Base-by-base conservation (phyloP, 306 rosid species). In the Lagenaria siceraria region DNA sequence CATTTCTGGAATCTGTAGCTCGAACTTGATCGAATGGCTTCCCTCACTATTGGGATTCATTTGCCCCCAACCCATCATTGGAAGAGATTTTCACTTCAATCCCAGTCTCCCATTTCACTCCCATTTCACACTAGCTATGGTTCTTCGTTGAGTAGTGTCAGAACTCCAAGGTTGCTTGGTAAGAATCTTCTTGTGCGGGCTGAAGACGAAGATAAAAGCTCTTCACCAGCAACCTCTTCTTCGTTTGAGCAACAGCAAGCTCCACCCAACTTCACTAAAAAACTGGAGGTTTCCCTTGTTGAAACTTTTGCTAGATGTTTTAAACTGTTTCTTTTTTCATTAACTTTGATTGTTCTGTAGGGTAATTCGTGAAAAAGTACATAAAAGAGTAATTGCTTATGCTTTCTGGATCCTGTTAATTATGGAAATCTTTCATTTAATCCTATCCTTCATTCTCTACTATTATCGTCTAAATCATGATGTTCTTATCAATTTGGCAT, bases 131-230 rank as follows among this genome's bases (percentile, higher is more conserved):
- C 81, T 79, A 74, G 84, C 68, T 85, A 79, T 76, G 86, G 81
- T 21, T 83, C 85, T 18, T 80, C 91, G 76, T 73, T 73, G 54
- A 77, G 76, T 79, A 79, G 82, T 82, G 35, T 52, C 62, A 75
- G 83, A 76, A 79, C 78, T 79, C 48, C 86, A 52, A 85, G 85
- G 51, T 84, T 83, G 75, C 92, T 80, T 18, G 82, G 90, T 29
- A 75, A 79, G 84, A 78, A 61, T 75, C 81, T 90, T 36, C 81
- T 90, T 84, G 90, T 85, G 53, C 87, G 96, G 69, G 97, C 95
- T 38, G 92, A 89, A 82, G 95, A 90, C 29, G 86, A 89, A 87
- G 88, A 90, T 22, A 83, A 78, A 84, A 83, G 72, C 8, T 74
- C 82, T 35, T 46, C 79, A 18, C 43, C 86, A 18, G 74, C 80